A percentile compares a stretch with the other conserved stretches of the same genome.
Conservation (phyloP, 495 filamentous ascomycete species). For the Xylaria grammica region DNA sequence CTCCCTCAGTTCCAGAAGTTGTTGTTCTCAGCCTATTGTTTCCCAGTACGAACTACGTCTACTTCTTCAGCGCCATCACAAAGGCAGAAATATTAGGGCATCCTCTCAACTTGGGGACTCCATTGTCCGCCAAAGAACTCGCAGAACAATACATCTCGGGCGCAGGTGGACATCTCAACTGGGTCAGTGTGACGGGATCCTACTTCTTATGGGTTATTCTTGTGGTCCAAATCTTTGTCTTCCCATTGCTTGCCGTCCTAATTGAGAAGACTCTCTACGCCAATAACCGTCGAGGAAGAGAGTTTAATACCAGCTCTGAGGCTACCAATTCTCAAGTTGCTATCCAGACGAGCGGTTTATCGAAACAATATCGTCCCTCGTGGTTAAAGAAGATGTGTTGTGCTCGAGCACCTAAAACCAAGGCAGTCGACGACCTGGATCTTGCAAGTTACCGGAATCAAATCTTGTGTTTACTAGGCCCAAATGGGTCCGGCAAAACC, state of each 20-base stretch:
- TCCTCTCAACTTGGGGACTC: slow-evolving; percentile 54
- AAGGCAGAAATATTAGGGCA: slow-evolving; percentile 59
- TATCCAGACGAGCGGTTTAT: slow-evolving; percentile 26
- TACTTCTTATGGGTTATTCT: slow-evolving; percentile 61
- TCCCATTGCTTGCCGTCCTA: slow-evolving; percentile 63
- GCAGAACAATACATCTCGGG: neutral
- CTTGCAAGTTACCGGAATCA: slow-evolving; percentile 65
- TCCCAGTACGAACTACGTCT: slow-evolving; percentile 70
- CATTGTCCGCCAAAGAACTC: slow-evolving; percentile 46
- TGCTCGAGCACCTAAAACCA: slow-evolving; percentile 53
- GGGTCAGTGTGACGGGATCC: slow-evolving; percentile 57
- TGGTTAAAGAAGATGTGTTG: slow-evolving; percentile 58
- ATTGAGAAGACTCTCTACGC: slow-evolving; percentile 69
- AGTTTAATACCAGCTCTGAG: slow-evolving; percentile 28
- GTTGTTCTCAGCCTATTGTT: slow-evolving; percentile 64
- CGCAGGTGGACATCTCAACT: slow-evolving; percentile 4
- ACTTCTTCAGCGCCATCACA: slow-evolving; percentile 63
- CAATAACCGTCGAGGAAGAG: slow-evolving; percentile 59
- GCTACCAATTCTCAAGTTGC: slow-evolving; percentile 42
- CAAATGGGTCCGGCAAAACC: slow-evolving; percentile 77
- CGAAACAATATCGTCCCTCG: slow-evolving; percentile 59
- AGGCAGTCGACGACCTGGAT: slow-evolving; percentile 67
- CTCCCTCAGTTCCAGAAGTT: slow-evolving; percentile 49
- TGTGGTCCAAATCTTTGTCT: slow-evolving; percentile 66
- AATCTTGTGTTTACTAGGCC: slow-evolving; percentile 72